Evolutionary conservation across 2,329 filamentous ascomycete species (phyloP).

Genomic region (Aspergillus pseudotamarii): DNA sequence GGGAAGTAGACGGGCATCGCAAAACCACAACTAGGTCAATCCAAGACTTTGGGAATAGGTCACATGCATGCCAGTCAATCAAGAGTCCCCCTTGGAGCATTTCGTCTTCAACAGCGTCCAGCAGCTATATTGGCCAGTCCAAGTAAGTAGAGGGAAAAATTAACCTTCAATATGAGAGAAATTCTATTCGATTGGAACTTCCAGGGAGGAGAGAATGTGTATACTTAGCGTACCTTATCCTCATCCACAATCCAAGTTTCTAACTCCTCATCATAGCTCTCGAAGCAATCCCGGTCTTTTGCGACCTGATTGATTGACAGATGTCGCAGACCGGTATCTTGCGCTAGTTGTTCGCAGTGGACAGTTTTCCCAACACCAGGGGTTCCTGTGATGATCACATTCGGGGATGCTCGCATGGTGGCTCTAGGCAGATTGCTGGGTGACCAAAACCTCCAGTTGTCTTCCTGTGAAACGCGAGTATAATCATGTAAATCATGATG

Average conservation of each 20-base stretch:
- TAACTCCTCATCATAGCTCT: slow-evolving; percentile 82
- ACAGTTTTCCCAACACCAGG: slow-evolving; percentile 96
- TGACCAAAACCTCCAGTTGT: neutral
- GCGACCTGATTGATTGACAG: slow-evolving; percentile 88
- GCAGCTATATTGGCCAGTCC: slow-evolving; percentile 52
- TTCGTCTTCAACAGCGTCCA: slow-evolving; percentile 87
- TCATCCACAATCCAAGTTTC: slow-evolving; percentile 94
- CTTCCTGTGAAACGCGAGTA: neutral
- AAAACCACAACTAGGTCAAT: slow-evolving; percentile 94
- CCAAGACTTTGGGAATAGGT: slow-evolving; percentile 90
- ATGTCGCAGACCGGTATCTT: slow-evolving; percentile 76
- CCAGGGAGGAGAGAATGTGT: neutral
- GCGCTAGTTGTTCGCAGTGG: slow-evolving; percentile 79
- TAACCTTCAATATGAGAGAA: neutral
- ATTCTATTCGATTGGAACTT: neutral
- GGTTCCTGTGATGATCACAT: slow-evolving; percentile 93
- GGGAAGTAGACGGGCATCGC: slow-evolving; percentile 71
- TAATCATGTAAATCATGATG: slow-evolving; percentile 6
- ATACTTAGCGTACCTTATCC: slow-evolving; percentile 69
- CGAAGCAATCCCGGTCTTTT: slow-evolving; percentile 83
- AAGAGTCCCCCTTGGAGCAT: slow-evolving; percentile 78
- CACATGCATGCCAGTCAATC: slow-evolving; percentile 98
- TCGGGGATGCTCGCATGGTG: slow-evolving; percentile 60
- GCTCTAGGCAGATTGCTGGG: slow-evolving; percentile 8
- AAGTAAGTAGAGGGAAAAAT: slow-evolving; percentile 14